phyloP scores from a whole-genome alignment of 75 land plant genomes.

The Picea sitchensis region DNA sequence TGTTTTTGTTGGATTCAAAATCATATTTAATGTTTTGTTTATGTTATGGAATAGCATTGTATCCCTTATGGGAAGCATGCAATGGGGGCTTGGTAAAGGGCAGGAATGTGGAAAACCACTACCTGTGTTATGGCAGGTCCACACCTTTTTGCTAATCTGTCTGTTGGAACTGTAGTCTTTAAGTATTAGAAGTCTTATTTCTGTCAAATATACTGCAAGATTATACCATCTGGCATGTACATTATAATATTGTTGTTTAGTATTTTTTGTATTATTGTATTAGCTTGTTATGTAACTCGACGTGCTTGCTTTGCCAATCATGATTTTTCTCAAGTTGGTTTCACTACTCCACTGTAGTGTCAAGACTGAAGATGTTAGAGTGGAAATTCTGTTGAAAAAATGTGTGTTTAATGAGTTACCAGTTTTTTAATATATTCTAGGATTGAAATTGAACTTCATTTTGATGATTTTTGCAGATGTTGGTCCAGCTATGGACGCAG shows the following conservation, averaged over 20 bases:
- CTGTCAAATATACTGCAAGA: not conserved
- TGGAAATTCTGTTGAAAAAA: not conserved
- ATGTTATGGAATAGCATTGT: no score
- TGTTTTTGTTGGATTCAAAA: no score
- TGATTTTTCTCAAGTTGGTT: not conserved
- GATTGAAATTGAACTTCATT: not conserved
- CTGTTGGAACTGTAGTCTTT: no score
- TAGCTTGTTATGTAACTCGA: not conserved
- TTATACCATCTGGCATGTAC: not conserved
- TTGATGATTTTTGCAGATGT: constrained; percentile 7
- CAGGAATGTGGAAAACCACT: no score
- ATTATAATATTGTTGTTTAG: not conserved
- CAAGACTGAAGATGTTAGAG: not conserved
- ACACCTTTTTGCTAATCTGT: no score
- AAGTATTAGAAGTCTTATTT: not conserved
- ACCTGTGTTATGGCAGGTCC: no score
- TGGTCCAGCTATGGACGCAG: constrained; percentile 5
- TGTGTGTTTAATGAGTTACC: not conserved
- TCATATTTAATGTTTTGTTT: no score
- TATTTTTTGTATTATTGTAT: not conserved
- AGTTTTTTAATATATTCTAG: not conserved
- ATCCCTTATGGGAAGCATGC: no score
- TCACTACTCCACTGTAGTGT: no score
- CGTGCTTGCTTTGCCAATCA: not conserved
- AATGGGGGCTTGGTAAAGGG: no score